phyloP scores from a whole-genome alignment of 305 asterid genomes.

The Striga hermonthica region DNA sequence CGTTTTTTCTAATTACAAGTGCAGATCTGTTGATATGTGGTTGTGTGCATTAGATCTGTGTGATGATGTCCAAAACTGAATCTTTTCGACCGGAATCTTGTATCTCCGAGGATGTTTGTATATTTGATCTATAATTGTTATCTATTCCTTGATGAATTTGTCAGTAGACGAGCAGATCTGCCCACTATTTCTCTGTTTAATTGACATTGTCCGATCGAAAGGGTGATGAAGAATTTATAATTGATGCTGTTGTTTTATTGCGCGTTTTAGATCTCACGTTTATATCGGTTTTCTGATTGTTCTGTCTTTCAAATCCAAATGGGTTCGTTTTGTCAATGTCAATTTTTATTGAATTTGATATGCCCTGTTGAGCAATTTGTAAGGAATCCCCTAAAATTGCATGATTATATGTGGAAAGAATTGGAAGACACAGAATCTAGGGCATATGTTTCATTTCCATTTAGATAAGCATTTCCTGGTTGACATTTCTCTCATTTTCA shows the following conservation, averaged over 20 bases:
- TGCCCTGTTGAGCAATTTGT: conserved; percentile 1
- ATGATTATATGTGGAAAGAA: not conserved
- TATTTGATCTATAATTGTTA: conserved; percentile 15
- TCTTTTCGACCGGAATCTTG: conserved; percentile 36
- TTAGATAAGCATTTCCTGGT: conserved; percentile 1
- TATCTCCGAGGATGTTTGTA: conserved; percentile 20
- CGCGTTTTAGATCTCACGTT: conserved; percentile 30
- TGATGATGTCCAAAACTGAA: conserved; percentile 31
- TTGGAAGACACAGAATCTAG: not conserved
- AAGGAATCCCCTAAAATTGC: conserved; percentile 8
- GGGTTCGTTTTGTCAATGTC: not conserved
- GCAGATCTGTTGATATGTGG: conserved; percentile 44
- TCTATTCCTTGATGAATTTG: conserved; percentile 4
- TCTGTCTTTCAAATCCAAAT: not conserved
- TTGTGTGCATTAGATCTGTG: conserved; percentile 48
- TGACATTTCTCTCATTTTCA: not conserved
- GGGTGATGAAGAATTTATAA: conserved; percentile 4
- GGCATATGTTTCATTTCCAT: conserved; percentile 4
- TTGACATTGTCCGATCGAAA: conserved; percentile 5
- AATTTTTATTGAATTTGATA: conserved; percentile 26
- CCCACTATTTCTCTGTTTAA: conserved; percentile 14
- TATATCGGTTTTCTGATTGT: conserved; percentile 17
- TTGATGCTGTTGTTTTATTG: not conserved
- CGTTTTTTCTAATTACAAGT: conserved; percentile 24
- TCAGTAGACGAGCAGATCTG: conserved; percentile 30